These are phyloP conservation scores for Diaporthe ampelina DNA, from an alignment of 2,329 filamentous ascomycete genomes.

Conservation along the genomic window DNA sequence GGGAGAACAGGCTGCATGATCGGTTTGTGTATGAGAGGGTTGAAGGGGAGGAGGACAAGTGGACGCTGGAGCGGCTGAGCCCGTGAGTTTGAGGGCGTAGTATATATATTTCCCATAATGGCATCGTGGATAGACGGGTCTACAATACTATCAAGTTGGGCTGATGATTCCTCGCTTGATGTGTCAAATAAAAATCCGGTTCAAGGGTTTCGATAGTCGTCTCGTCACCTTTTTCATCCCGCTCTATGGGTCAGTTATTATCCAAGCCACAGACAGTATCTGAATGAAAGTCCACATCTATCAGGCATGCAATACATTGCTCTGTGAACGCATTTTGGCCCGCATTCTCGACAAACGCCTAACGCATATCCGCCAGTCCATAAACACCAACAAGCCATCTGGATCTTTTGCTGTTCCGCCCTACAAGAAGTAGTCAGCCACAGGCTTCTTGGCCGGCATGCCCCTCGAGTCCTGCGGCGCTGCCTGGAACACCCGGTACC, in stretches of 20 bases:
- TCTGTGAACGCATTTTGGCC: constrained; percentile 5
- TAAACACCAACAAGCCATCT: constrained; percentile 1
- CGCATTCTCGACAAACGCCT: constrained; percentile 32
- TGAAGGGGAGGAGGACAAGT: constrained; percentile 61
- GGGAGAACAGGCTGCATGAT: constrained; percentile 91
- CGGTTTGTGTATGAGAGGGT: constrained; percentile 86
- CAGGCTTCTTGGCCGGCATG: constrained; percentile 99
- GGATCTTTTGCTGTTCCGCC: not conserved
- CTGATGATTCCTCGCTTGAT: not conserved
- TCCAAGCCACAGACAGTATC: not conserved
- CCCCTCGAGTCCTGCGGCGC: constrained; percentile 95
- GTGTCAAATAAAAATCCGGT: no score
- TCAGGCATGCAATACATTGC: not conserved
- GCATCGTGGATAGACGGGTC: not conserved
- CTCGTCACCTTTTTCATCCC: not conserved
- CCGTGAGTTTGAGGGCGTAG: constrained; percentile 61
- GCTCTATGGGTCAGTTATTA: not conserved
- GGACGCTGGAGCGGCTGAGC: constrained; percentile 81
- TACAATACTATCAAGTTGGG: not conserved
- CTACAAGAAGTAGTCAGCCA: constrained; percentile 94
- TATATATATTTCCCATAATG: no score
- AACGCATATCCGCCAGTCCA: constrained; percentile 44
- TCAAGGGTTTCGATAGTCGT: not conserved
- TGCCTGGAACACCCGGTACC: constrained; percentile 96
- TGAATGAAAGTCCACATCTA: constrained; percentile 1